These are phyloP conservation scores for Phytopythium sindhum DNA, from an alignment of 352 stramenopile species.

Conservation along the genomic window DNA sequence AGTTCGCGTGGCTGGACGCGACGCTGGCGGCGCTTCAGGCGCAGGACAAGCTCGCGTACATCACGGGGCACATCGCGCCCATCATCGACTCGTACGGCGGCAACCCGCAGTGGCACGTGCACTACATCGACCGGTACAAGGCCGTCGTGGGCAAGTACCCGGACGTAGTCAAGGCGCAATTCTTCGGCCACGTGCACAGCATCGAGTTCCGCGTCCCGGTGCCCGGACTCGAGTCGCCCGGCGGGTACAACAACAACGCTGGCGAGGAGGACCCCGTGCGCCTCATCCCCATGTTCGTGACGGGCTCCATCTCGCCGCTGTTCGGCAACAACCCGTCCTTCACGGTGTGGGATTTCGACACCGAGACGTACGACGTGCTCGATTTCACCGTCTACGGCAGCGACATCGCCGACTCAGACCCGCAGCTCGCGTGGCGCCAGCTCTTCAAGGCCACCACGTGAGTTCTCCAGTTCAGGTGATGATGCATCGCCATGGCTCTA, in stretches of 20 bases:
- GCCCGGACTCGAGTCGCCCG: constrained; percentile 9
- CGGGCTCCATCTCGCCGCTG: constrained; percentile 84
- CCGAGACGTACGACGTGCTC: constrained; percentile 67
- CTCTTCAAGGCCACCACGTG: constrained; percentile 47
- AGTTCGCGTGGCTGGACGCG: constrained; percentile 89
- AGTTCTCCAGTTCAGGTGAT: not conserved
- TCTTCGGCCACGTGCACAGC: constrained; percentile 93
- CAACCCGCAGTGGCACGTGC: constrained; percentile 84
- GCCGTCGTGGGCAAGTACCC: constrained; percentile 66
- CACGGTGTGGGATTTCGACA: constrained; percentile 82
- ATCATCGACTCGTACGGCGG: constrained; percentile 89
- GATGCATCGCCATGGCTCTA: not conserved
- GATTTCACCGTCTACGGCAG: constrained; percentile 79
- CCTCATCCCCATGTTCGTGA: constrained; percentile 78
- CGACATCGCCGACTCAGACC: constrained; percentile 49
- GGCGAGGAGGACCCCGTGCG: constrained; percentile 13
- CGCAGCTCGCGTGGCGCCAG: constrained; percentile 55
- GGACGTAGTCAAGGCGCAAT: constrained; percentile 78
- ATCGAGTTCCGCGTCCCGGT: constrained; percentile 87
- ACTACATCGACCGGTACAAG: constrained; percentile 87
- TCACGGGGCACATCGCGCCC: constrained; percentile 90
- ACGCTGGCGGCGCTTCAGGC: constrained; percentile 54
- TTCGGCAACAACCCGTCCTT: constrained; percentile 93
- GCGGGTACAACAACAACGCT: not conserved
- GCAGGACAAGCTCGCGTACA: constrained; percentile 68